Evolutionary conservation across 78 protist genomes (phyloP).

Genomic region (Guillardia theta): DNA sequence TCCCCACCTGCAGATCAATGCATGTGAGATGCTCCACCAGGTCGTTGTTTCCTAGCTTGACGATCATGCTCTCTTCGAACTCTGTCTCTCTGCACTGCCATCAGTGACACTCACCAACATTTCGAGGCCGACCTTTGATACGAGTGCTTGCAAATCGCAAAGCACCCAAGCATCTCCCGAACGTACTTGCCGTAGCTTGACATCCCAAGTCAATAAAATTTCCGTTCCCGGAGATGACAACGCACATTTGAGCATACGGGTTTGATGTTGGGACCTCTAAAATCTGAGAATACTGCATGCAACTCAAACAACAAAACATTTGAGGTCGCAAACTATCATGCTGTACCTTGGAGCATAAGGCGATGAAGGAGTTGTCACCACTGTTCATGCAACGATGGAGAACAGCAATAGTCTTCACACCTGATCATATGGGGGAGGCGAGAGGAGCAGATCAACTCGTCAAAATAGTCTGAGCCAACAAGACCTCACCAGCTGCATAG

Average conservation of each 20-base stretch:
- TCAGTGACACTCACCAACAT: no score
- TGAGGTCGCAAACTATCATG: no score
- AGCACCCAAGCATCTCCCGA: not conserved
- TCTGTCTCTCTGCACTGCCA: not conserved
- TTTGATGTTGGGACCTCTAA: not conserved
- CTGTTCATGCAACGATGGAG: not conserved
- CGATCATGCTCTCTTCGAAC: not conserved
- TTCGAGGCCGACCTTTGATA: no score
- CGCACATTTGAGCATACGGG: not conserved
- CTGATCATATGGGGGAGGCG: not conserved
- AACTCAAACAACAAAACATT: no score
- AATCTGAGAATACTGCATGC: not conserved
- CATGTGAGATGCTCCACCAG: not conserved
- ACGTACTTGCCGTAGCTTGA: not conserved
- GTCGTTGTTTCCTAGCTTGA: not conserved
- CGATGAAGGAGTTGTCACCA: not conserved
- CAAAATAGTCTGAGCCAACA: no score
- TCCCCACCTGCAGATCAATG: no score
- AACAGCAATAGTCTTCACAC: conserved; percentile 4
- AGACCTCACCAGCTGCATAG: no score
- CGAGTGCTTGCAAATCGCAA: not conserved
- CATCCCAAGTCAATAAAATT: no score
- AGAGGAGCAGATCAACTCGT: not conserved
- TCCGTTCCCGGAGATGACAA: no score
- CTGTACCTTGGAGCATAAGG: not conserved